Percentiles rank a stretch among this genome's conserved stretches.
Conservation (phyloP, 371 early-diverging fungal species). For the Mucor lusitanicus region DNA sequence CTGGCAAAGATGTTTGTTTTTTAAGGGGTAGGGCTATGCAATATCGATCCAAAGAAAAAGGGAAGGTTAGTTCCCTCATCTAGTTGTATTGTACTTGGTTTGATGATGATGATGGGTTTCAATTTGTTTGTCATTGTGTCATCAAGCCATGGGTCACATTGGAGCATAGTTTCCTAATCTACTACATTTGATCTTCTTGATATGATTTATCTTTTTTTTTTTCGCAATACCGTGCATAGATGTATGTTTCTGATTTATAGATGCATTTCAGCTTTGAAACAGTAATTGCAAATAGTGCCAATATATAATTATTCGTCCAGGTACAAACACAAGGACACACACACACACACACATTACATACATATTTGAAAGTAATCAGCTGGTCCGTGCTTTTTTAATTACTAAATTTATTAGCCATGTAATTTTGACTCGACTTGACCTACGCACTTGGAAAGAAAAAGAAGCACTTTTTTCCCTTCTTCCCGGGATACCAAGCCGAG, state of each 20-base stretch:
- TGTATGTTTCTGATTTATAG: background rate
- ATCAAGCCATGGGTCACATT: slow-evolving; percentile 7
- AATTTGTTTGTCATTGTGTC: slow-evolving; percentile 6
- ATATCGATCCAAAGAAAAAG: background rate
- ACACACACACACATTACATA: background rate
- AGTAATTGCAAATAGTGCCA: background rate
- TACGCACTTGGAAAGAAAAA: background rate
- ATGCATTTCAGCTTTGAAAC: too few relatives aligned
- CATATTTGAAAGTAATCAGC: slow-evolving; percentile 6
- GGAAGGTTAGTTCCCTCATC: slow-evolving; percentile 1
- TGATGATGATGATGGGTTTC: background rate
- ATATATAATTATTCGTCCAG: background rate
- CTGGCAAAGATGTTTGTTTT: background rate
- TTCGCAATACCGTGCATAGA: background rate
- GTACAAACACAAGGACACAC: background rate
- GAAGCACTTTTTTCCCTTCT: background rate
- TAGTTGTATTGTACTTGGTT: background rate
- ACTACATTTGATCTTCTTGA: background rate
- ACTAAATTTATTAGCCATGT: background rate
- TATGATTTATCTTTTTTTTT: background rate
- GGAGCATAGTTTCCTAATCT: background rate
- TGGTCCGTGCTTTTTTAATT: slow-evolving; percentile 19
- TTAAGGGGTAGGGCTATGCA: background rate
- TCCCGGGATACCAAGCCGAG: slow-evolving; percentile 5
- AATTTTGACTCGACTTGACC: background rate